Evolutionary conservation across 805 yeast genomes (phyloP).

Genomic region (Sugiyamaella mastotermitis): DNA sequence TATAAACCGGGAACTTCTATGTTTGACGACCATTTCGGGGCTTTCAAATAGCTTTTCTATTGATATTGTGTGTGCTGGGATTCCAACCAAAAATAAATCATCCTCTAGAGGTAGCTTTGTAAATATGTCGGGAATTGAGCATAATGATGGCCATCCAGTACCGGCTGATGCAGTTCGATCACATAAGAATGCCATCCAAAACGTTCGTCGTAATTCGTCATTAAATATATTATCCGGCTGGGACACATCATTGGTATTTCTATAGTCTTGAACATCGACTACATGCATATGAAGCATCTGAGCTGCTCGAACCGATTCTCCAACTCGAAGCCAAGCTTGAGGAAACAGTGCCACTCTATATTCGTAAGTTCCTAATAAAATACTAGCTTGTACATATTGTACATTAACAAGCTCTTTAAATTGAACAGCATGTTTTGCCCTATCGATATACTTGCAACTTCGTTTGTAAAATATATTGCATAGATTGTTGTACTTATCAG

Average conservation of each 20-base stretch:
- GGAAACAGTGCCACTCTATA: constrained; percentile 22
- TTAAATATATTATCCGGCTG: constrained; percentile 14
- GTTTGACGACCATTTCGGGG: constrained; percentile 10
- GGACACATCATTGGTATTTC: neutral
- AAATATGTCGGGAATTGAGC: constrained; percentile 17
- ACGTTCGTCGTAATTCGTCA: constrained; percentile 28
- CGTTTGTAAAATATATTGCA: constrained; percentile 20
- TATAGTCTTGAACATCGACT: constrained; percentile 15
- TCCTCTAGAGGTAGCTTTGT: constrained; percentile 26
- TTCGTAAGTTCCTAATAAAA: constrained; percentile 22
- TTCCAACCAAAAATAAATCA: constrained; percentile 14
- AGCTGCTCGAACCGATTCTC: constrained; percentile 23
- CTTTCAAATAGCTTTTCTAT: constrained; percentile 9
- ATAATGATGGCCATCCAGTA: constrained; percentile 24
- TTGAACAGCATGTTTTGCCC: constrained; percentile 13
- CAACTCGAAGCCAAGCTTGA: constrained; percentile 29
- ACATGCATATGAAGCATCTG: constrained; percentile 22
- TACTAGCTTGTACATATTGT: constrained; percentile 24
- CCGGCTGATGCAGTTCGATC: constrained; percentile 25
- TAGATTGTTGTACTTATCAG: constrained; percentile 14
- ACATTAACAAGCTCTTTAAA: constrained; percentile 17
- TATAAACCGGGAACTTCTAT: constrained; percentile 5
- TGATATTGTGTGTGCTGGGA: constrained; percentile 7
- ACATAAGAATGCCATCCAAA: constrained; percentile 23
- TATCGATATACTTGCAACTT: constrained; percentile 23